Evolutionary conservation across 805 yeast species (phyloP), one percentile per base, ranked within the genome.

Genomic region (Maudiozyma turicensis): DNA sequence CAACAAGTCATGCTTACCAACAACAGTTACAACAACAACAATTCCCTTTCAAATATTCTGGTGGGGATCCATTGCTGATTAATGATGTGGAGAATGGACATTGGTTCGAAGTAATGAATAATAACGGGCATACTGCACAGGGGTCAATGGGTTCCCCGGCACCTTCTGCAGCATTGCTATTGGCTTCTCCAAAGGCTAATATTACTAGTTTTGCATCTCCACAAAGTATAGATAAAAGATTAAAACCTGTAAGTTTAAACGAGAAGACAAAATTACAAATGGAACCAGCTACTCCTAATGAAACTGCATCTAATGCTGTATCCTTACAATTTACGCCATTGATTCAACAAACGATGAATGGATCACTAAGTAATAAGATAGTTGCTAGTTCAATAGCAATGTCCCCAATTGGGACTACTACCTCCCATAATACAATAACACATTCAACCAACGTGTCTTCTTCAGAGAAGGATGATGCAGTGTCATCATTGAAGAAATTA

Each of bases 331-430:
- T 61, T 43, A 64, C 68, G 7, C 67, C 68, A 8, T 50, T 63
- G 30, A 61, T 63, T 14, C 67, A 63, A 47, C 65, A 62, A 39
- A 59, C 67, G 3, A 63, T 63, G 67, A 56, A 57, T 48, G 67
- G 65, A 28, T 58, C 63, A 10, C 45, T 61, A 40, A 53, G 56
- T 31, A 45, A 57, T 5, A 60, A 55, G 42, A 50, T 46, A 38
- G 40, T 55, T 9, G 53, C 58, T 6, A 51, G 44, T 2, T 30
- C 44, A 10, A 42, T 50, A 5, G 42, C 46, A 11, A 35, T 48
- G n/a, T 40, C 59, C 35, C 55, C 55, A 45, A 20, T 37, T 37
- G 29, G 30, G 10, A 20, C 29, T n/a, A 40, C 13, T 50, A 14
- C 37, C 26, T 8, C 45, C 49, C 41, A 37, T 31, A 50, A 48